Evolutionary conservation across 2,329 filamentous ascomycete species (phyloP).

Genomic region (Paraphoma sp.): DNA sequence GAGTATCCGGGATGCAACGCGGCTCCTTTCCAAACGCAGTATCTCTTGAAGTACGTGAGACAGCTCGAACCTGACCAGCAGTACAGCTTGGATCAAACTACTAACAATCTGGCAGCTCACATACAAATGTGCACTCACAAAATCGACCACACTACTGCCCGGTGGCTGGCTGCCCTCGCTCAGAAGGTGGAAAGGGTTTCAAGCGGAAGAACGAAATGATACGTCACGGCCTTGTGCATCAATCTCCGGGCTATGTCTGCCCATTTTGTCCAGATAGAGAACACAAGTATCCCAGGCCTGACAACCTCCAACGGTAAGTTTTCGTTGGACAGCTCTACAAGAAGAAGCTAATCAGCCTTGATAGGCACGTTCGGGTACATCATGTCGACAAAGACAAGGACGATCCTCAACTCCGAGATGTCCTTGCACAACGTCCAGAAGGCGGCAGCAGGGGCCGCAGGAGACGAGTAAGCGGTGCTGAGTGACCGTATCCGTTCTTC

Average conservation of each 20-base stretch:
- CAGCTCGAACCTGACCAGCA: not conserved
- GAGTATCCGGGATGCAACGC: conserved; percentile 70
- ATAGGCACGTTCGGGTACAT: conserved; percentile 89
- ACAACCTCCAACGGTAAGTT: conserved; percentile 88
- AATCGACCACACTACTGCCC: conserved; percentile 70
- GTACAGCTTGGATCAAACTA: not conserved
- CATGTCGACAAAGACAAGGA: conserved; percentile 90
- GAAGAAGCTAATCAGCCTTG: not conserved
- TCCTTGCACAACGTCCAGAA: conserved; percentile 84
- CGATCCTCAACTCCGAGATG: conserved; percentile 79
- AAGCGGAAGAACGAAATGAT: conserved; percentile 76
- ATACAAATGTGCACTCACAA: conserved; percentile 72
- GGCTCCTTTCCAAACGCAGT: conserved; percentile 76
- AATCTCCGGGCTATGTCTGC: conserved; percentile 93
- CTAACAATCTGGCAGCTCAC: conserved; percentile 59
- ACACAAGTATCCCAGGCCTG: conserved; percentile 92
- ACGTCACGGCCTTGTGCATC: conserved; percentile 85
- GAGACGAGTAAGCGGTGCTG: conserved; percentile 60
- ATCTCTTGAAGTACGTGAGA: conserved; percentile 70
- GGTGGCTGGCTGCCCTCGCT: conserved; percentile 62
- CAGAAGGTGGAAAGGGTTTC: conserved; percentile 70
- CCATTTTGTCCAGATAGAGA: conserved; percentile 94
- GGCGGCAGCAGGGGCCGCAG: conserved; percentile 82
- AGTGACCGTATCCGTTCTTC: not conserved
- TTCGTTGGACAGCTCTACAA: not conserved